Evolutionary conservation across 2,329 filamentous ascomycete species (phyloP).

Genomic region (Sarocladiaceae sp.): DNA sequence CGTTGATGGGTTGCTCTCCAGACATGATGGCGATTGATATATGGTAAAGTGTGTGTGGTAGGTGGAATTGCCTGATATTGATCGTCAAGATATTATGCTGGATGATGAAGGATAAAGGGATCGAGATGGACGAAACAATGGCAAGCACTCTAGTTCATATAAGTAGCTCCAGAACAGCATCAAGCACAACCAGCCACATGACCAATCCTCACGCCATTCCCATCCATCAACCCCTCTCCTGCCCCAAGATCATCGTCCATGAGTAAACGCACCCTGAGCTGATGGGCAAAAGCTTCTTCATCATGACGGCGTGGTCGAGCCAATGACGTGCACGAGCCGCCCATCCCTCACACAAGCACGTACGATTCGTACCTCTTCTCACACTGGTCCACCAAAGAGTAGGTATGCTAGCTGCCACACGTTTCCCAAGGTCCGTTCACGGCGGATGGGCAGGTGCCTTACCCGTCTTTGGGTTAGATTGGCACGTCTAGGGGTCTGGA

Average conservation of each 20-base stretch:
- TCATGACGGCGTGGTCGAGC: slow-evolving; percentile 7
- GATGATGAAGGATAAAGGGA: background rate
- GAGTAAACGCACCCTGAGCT: too few relatives aligned
- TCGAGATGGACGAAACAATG: background rate
- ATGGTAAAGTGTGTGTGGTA: background rate
- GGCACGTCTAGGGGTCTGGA: background rate
- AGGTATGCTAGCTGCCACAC: too few relatives aligned
- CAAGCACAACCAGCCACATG: slow-evolving; percentile 3
- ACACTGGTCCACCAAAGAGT: too few relatives aligned
- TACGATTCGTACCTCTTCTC: too few relatives aligned
- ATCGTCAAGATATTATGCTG: too few relatives aligned
- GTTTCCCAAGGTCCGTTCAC: too few relatives aligned
- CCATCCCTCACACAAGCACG: background rate
- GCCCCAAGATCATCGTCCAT: background rate
- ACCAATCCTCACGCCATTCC: slow-evolving; percentile 6
- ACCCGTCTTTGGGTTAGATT: background rate
- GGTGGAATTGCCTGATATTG: background rate
- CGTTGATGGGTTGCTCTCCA: slow-evolving; percentile 10
- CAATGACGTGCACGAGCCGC: slow-evolving; percentile 8
- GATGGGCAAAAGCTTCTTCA: background rate
- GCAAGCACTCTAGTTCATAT: background rate
- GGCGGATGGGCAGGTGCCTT: too few relatives aligned
- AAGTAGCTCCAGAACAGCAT: background rate
- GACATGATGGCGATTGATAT: background rate
- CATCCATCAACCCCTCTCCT: background rate